Evolutionary conservation across 768 basidiomycete species (phyloP), one percentile per base, ranked within the genome.

Genomic region (Guyanaporus albipodus): DNA sequence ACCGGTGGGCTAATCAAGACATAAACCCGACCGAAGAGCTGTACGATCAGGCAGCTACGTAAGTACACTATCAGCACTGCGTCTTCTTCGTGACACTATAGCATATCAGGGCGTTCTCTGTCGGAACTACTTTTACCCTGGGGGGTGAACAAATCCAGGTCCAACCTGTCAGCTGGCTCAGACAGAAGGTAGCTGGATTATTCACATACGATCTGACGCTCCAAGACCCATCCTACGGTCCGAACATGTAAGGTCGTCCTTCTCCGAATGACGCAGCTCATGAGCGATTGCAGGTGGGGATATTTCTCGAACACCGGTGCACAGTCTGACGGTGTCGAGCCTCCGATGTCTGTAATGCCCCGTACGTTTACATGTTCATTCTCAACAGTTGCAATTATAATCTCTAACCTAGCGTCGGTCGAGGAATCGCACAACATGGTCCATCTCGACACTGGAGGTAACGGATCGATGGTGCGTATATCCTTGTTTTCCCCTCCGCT

Each of bases 361-460:
- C 38, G 51, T 52, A 34, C 6, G 49, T 2, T 11, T 17, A 18
- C 9, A 9, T 1, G 2, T 12, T 34, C 8, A 19, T 29, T n/a
- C 10, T 5, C 19, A 21, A 7, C 28, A 2, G 2, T 15, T 15
- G 21, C 19, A 17, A 23, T 42, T 31, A 17, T 56, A 14, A 57
- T 14, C 2, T 34, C 0, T 45, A 18, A 17, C n/a, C 3, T 34
- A 56, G 55, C 50, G 2, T 53, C 55, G 6, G 1, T 56, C 21
- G 55, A 56, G 37, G 55, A 57, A 32, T 21, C 55, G 15, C 55
- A 56, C 6, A 56, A 56, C 43, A 42, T 26, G 42, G 37, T 57
- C 9, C 55, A 56, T 36, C 32, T 52, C 4, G 39, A 56, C 21
- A 43, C 24, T 12, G 55, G 55, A 0, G 55, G 55, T 15, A 42